Evolutionary conservation across 2,329 filamentous ascomycete genomes (phyloP).

Genomic region (Zymoseptoria crescenta): DNA sequence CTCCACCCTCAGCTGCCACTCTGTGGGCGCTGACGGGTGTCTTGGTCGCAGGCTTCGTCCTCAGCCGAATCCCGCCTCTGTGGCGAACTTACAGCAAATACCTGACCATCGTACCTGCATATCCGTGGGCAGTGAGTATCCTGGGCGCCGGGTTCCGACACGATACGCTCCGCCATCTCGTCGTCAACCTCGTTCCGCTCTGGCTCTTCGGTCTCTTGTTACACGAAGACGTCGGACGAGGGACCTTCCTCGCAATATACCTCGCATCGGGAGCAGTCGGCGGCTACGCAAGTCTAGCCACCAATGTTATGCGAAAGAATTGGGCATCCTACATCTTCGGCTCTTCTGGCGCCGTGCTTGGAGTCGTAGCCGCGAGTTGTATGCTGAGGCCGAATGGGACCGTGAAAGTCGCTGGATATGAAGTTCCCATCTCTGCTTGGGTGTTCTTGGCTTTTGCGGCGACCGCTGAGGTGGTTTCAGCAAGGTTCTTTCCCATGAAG

Average conservation of each 20-base stretch:
- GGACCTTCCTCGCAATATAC: conserved; percentile 61
- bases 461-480: conserved; percentile 20
- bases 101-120: conserved; percentile 57
- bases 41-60: conserved; percentile 50
- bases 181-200: conserved; percentile 57
- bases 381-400: conserved; percentile 31
- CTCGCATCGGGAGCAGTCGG: conserved; percentile 51
- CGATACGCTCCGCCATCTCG: conserved; percentile 52
- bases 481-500: conserved; percentile 17
- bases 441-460: conserved; percentile 33
- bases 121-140: conserved; percentile 54
- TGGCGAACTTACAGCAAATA: conserved; percentile 63
- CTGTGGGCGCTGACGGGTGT: conserved; percentile 53
- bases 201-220: conserved; percentile 59
- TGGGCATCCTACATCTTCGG: conserved; percentile 51
- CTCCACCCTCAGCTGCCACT: conserved; percentile 57
- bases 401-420: conserved; percentile 23
- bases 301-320: conserved; percentile 36
- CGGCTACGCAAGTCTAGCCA: conserved; percentile 50
- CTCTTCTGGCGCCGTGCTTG: conserved; percentile 58
- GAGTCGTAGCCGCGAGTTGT: conserved; percentile 52
- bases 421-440: conserved; percentile 29
- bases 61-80: conserved; percentile 57
- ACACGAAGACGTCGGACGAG: conserved; percentile 63
- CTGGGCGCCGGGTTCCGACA: conserved; percentile 64